These are phyloP conservation scores for Aspergillus versicolor DNA, from an alignment of 2,329 filamentous ascomycete species.

Conservation along the genomic window DNA sequence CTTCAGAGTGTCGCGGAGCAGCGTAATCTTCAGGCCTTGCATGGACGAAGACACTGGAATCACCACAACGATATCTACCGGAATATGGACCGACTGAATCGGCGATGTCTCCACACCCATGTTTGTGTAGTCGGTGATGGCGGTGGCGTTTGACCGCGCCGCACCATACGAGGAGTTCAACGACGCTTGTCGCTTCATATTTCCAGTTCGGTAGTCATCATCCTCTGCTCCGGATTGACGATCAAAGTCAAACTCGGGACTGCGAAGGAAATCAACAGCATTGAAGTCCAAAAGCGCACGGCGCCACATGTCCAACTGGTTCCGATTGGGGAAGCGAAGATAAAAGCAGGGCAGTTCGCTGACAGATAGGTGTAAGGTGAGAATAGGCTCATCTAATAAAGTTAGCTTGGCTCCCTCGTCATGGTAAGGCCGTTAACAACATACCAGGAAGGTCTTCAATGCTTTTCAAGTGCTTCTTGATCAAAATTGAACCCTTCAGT, in stretches of 20 bases:
- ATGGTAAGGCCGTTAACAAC: background rate
- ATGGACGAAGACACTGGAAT: slow-evolving; percentile 97
- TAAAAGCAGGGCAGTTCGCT: slow-evolving; percentile 92
- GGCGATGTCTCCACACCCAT: slow-evolving; percentile 51
- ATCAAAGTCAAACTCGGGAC: slow-evolving; percentile 76
- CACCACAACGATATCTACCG: slow-evolving; percentile 92
- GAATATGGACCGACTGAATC: slow-evolving; percentile 80
- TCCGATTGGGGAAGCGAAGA: slow-evolving; percentile 77
- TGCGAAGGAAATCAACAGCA: slow-evolving; percentile 63
- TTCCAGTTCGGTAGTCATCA: slow-evolving; percentile 69
- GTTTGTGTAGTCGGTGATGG: slow-evolving; percentile 87
- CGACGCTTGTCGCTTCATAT: slow-evolving; percentile 73
- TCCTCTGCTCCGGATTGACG: slow-evolving; percentile 76
- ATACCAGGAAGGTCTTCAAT: slow-evolving; percentile 64
- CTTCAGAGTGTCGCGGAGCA: slow-evolving; percentile 84
- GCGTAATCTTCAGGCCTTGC: slow-evolving; percentile 98
- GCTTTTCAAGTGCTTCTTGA: slow-evolving; percentile 95
- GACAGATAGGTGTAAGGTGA: slow-evolving; percentile 89
- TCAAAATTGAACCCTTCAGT: slow-evolving; percentile 93
- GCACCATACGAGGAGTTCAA: slow-evolving; percentile 79
- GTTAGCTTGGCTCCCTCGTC: background rate
- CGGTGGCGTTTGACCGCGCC: slow-evolving; percentile 78
- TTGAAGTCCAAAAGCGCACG: slow-evolving; percentile 83
- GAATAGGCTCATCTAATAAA: slow-evolving; percentile 68
- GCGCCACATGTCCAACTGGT: slow-evolving; percentile 84